These are phyloP conservation scores for Rhizoclosmatium sp. DNA, from an alignment of 192 early-diverging fungal genomes.

Conservation along the genomic window DNA sequence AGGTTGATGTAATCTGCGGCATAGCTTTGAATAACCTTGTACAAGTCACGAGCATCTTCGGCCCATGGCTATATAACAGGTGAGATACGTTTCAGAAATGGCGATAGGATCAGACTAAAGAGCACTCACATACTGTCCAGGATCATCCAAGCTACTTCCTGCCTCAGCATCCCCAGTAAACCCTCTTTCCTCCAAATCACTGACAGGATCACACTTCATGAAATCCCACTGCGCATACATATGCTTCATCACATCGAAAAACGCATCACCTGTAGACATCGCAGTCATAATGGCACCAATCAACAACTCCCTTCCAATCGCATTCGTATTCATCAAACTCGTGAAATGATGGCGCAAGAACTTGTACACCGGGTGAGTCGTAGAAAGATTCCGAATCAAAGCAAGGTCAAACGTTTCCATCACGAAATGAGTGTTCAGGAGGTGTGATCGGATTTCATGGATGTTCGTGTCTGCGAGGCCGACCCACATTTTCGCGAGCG, in stretches of 20 bases:
- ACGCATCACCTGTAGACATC: background rate
- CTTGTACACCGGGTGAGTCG: slow-evolving; percentile 3
- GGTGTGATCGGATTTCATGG: slow-evolving; percentile 9
- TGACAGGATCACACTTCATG: background rate
- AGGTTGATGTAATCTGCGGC: background rate
- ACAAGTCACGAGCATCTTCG: slow-evolving; percentile 23
- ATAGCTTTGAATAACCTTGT: background rate
- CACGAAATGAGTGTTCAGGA: background rate
- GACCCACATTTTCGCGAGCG: background rate
- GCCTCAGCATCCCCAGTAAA: background rate
- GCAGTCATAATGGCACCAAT: background rate
- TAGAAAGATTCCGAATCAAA: background rate
- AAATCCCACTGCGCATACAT: background rate
- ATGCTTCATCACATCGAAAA: background rate
- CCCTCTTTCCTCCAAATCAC: slow-evolving; percentile 9
- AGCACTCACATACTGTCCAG: slow-evolving; percentile 12
- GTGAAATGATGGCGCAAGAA: background rate
- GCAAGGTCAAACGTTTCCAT: slow-evolving; percentile 11
- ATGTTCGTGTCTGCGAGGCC: background rate
- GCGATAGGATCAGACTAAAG: background rate
- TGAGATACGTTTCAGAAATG: background rate
- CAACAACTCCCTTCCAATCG: background rate
- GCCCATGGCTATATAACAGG: background rate
- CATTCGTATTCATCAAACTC: background rate
- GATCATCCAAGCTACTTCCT: background rate